Percentiles rank a stretch among this genome's conserved stretches.
Evolutionary conservation across 345 rosid genomes (phyloP).

Genomic region (Heritiera fomes): DNA sequence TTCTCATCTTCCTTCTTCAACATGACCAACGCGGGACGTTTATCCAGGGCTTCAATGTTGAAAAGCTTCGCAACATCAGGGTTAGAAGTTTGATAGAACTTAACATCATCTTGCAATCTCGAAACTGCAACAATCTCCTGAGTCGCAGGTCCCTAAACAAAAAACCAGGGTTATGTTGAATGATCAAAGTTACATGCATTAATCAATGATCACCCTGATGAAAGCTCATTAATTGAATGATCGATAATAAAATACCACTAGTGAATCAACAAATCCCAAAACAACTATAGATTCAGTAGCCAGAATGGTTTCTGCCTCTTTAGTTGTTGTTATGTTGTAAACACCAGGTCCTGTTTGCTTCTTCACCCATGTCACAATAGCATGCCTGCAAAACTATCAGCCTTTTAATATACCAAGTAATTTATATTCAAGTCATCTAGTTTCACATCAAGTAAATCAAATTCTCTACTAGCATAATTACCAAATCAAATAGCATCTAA

Average conservation of each 20-base stretch:
- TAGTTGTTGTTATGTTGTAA: constrained; percentile 71
- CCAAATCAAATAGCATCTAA: too few relatives aligned
- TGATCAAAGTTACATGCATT: neutral
- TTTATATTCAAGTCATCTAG: neutral
- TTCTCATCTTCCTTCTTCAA: constrained; percentile 84
- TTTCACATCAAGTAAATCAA: neutral
- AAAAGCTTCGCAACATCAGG: constrained; percentile 92
- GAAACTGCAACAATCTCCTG: constrained; percentile 84
- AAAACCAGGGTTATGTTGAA: too few relatives aligned
- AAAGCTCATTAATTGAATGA: neutral
- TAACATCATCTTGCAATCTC: constrained; percentile 85
- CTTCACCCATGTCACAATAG: constrained; percentile 86
- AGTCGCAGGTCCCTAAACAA: constrained; percentile 64
- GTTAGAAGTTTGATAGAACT: constrained; percentile 78
- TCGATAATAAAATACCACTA: constrained; percentile 51
- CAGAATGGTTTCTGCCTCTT: constrained; percentile 77
- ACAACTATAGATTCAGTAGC: constrained; percentile 71
- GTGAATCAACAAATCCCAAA: constrained; percentile 78
- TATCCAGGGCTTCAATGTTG: constrained; percentile 65
- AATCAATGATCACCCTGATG: too few relatives aligned
- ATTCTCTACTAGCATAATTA: neutral
- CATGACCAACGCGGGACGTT: constrained; percentile 77
- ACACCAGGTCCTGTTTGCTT: constrained; percentile 87
- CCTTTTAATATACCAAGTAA: neutral
- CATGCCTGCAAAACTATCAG: constrained; percentile 48